Percentiles rank a stretch among this genome's conserved stretches.
These are phyloP conservation scores for Penicillium psychrosexuale DNA, from an alignment of 2,329 filamentous ascomycete genomes.

Conservation along the genomic window DNA sequence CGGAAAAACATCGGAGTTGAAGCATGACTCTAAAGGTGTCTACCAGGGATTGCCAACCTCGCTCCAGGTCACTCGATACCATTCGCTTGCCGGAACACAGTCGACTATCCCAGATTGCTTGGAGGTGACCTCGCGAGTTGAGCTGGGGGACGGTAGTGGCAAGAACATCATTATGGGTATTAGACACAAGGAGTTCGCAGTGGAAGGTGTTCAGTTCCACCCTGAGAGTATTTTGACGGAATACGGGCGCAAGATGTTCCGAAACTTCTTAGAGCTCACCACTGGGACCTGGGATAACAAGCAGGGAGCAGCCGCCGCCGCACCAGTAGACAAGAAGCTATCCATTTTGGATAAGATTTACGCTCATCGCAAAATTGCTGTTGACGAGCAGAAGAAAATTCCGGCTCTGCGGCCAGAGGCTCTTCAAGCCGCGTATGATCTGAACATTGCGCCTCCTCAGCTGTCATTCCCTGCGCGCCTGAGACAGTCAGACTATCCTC, in stretches of 20 bases:
- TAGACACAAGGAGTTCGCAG: conserved; percentile 80
- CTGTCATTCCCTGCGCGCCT: conserved; percentile 77
- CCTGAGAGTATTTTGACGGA: conserved; percentile 95
- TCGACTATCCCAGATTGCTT: conserved; percentile 79
- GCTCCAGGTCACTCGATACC: conserved; percentile 88
- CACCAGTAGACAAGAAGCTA: conserved; percentile 57
- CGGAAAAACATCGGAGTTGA: conserved; percentile 89
- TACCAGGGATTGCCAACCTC: conserved; percentile 77
- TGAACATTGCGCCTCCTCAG: conserved; percentile 79
- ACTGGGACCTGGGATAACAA: conserved; percentile 91
- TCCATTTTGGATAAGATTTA: conserved; percentile 94
- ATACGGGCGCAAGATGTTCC: conserved; percentile 82
- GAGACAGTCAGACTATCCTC: conserved; percentile 75
- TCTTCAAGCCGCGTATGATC: conserved; percentile 79
- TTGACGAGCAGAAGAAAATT: conserved; percentile 76
- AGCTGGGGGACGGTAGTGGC: conserved; percentile 63
- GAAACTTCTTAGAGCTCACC: conserved; percentile 84
- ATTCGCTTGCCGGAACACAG: conserved; percentile 90
- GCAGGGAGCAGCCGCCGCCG: conserved; percentile 39
- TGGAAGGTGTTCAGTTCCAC: conserved; percentile 98
- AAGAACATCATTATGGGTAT: conserved; percentile 95
- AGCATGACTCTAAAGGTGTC: conserved; percentile 87
- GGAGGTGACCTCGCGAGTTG: conserved; percentile 88
- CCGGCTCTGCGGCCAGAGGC: conserved; percentile 81
- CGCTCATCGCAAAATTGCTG: conserved; percentile 69